Base-by-base conservation (phyloP, 805 yeast species). In the Candida orba region DNA sequence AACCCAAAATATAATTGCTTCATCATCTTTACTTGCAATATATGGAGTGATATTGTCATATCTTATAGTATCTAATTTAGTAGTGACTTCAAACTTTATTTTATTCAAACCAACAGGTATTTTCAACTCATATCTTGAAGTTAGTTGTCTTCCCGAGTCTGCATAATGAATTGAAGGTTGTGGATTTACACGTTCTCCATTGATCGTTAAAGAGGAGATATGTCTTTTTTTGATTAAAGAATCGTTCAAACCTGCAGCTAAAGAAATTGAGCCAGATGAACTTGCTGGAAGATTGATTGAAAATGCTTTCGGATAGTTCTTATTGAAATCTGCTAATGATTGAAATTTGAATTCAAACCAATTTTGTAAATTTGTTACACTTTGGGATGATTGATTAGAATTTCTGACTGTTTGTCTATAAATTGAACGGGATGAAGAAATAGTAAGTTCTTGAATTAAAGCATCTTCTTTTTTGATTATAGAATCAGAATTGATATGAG, bases 41-140 rank as follows among this genome's bases (percentile, higher is more conserved):
- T 41, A 32, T 8, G 20, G 17, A 22, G 33, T 22, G 18, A 20
- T 15, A 23, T 42, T 6, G 13, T 31, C 37, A 23, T 36, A 33
- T 18, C 17, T 40, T 18, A 29, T 37, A 14, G 54, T 56, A n/a
- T 50, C 36, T 13, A 49, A 44, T 13, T 55, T 56, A 13, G 68
- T 63, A 6, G 60, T 51, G 39, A 67, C 60, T 37, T 61, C 62
- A 41, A 68, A 70, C 32, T 66, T 71, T 33, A 74, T 57, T 42
- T 67, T 56, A 46, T 73, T 75, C 50, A 75, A 58, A 1, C 80
- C 80, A 37, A 62, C 50, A 17, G 72, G 69, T 30, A 75, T 56
- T 48, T 69, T 73, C 43, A 73, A 48, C 47, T 74, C 79, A 52
- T 66, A 74, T 44, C 66, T 64, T 17, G 58, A 67, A 45, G 48